Base-by-base conservation (phyloP, 257 asterid genomes). In the Fraxinus anomala region DNA sequence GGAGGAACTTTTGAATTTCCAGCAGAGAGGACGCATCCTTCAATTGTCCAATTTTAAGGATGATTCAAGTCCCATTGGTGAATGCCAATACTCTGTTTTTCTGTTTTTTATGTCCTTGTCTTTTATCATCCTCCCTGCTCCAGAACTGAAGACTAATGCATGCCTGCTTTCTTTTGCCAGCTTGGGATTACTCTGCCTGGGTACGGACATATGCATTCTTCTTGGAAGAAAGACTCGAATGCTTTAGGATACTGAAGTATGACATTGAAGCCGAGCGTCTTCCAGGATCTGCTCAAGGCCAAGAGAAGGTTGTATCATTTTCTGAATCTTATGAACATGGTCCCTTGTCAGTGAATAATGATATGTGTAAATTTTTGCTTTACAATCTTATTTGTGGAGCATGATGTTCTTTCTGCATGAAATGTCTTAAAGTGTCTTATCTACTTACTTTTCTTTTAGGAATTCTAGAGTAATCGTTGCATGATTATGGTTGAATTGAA, bases 141-240 rank as follows among this genome's bases (percentile, higher is more conserved):
- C 1, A 10, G 73, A 74, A 61, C 16, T 68, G 70, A 24, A 11
- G 61, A 75, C 11, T 65, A 72, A 76, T 74, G 33, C 31, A 61
- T 69, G 49, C 34, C 36, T 74, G 33, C 71, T 70, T 44, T 82
- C 72, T 79, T 73, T 66, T 79, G 78, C 65, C 89, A 94, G 97
- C 98, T 51, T 94, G 98, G 98, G 98, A 94, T 82, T 94, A 91
- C 86, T 92, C 97, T 81, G 98, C 89, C 23, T 92, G 98, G 97
- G 97, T 92, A 34, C 89, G 98, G 73, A 88, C 97, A 21, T 94
- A 94, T 85, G 97, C 90, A 34, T 89, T 89, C 70, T 92, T 91
- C 85, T 76, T 94, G 89, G 98, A 94, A 84, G 97, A 94, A 82
- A 89, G 98, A n/a, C 88, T 94, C 24, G 97, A 94, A 85, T 94